Evolutionary conservation across 2,329 filamentous ascomycete genomes (phyloP).

Genomic region (Alternaria novae-zelandiae): DNA sequence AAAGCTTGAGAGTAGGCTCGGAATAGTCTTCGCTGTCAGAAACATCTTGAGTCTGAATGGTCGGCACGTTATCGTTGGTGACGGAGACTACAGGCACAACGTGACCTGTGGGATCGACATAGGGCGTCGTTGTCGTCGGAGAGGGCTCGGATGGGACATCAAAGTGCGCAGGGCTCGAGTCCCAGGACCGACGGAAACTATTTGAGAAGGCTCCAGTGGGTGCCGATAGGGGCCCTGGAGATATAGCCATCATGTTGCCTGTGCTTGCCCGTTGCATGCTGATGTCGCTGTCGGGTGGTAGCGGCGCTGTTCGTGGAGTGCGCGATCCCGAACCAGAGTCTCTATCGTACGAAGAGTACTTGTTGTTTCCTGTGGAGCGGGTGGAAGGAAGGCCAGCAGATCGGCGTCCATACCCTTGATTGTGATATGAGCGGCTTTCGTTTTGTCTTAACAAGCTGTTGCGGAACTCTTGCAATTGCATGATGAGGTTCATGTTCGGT

Average conservation of each 20-base stretch:
- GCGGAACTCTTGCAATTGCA: conserved; percentile 81
- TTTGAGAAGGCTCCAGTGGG: conserved; percentile 46
- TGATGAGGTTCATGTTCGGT: conserved; percentile 90
- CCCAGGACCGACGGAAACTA: conserved; percentile 51
- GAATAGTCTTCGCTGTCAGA: conserved; percentile 13
- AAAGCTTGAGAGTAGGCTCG: conserved; percentile 22
- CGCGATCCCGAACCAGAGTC: conserved; percentile 39
- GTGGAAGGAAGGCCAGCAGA: conserved; percentile 39
- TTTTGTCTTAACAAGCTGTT: conserved; percentile 54
- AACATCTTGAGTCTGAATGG: conserved; percentile 6
- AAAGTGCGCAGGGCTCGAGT: conserved; percentile 44
- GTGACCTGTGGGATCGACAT: conserved; percentile 48
- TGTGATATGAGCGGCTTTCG: conserved; percentile 39
- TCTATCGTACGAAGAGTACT: conserved; percentile 43
- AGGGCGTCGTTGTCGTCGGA: conserved; percentile 33
- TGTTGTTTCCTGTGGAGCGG: conserved; percentile 32
- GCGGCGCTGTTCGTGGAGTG: conserved; percentile 47
- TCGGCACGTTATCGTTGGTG: conserved; percentile 29
- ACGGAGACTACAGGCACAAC: conserved; percentile 46
- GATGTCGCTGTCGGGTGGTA: conserved; percentile 57
- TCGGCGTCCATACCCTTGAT: conserved; percentile 41
- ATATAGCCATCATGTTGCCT: conserved; percentile 50
- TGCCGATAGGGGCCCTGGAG: conserved; percentile 51
- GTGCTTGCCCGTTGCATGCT: conserved; percentile 52
- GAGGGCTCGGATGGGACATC: conserved; percentile 40